Percentiles rank a stretch among this genome's conserved stretches.
Conservation (phyloP, 495 filamentous ascomycete genomes). For the Podospora pseudopauciseta region DNA sequence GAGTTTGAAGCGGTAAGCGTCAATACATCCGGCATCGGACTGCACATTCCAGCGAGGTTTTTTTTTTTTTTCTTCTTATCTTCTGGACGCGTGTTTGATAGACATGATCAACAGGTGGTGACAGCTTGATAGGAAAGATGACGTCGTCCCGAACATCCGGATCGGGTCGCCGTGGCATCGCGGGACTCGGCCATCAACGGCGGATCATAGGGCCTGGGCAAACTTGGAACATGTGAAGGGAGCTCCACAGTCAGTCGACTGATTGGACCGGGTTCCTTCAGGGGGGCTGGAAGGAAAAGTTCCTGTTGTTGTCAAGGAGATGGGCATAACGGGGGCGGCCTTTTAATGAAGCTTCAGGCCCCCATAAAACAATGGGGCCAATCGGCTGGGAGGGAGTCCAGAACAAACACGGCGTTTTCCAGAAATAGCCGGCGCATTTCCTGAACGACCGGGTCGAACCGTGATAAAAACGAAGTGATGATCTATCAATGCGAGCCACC, state of each 20-base stretch:
- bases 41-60: background rate
- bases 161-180: background rate
- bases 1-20: background rate
- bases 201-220: conserved; percentile 7
- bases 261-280: background rate
- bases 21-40: background rate
- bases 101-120: conserved; percentile 1
- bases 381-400: conserved; percentile 1
- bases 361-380: background rate
- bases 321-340: background rate
- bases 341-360: conserved; percentile 9
- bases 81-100: background rate
- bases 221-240: conserved; percentile 1
- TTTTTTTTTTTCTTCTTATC: background rate
- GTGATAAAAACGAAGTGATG: background rate
- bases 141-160: background rate
- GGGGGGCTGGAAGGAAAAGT: background rate
- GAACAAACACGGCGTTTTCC: background rate
- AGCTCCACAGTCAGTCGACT: background rate
- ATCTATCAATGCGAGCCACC: background rate
- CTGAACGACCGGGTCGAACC: background rate
- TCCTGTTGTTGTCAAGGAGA: conserved; percentile 8
- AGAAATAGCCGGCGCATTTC: conserved; percentile 8
- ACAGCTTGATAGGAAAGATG: background rate
- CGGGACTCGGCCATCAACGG: background rate